Conservation (phyloP, 2,329 filamentous ascomycete genomes). For the Fusarium goolgardi region DNA sequence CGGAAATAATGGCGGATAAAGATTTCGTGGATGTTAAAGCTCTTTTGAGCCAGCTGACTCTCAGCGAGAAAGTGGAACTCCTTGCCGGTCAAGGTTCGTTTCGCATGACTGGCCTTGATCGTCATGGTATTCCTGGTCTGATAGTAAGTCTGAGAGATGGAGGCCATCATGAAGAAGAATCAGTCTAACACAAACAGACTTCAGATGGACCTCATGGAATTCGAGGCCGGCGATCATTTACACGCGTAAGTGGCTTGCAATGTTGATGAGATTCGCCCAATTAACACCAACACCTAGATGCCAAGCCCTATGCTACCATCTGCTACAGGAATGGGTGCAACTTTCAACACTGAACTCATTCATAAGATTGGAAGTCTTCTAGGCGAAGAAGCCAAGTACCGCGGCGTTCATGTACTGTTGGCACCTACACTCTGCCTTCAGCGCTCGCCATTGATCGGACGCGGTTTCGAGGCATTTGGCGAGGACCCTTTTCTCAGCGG, state of each 20-base stretch:
- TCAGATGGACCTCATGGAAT: constrained; percentile 44
- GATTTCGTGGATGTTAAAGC: constrained; percentile 25
- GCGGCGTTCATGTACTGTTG: constrained; percentile 74
- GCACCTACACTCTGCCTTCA: constrained; percentile 54
- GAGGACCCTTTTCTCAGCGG: constrained; percentile 57
- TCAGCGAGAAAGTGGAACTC: constrained; percentile 39
- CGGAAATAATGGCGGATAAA: constrained; percentile 7
- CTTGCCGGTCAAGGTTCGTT: constrained; percentile 41
- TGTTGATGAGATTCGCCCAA: accelerated
- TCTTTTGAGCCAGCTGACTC: constrained; percentile 30
- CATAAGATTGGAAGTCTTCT: constrained; percentile 67
- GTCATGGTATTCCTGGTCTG: constrained; percentile 30
- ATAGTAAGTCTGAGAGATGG: constrained; percentile 16
- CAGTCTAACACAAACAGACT: constrained; percentile 21
- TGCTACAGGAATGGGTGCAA: constrained; percentile 63
- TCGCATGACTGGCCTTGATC: constrained; percentile 30
- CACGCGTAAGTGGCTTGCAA: constrained; percentile 15
- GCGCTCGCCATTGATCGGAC: constrained; percentile 56
- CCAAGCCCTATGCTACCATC: constrained; percentile 56
- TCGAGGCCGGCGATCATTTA: constrained; percentile 39
- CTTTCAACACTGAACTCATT: constrained; percentile 70
- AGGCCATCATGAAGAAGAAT: accelerated
- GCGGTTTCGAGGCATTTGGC: constrained; percentile 56
- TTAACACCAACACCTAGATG: constrained; percentile 18
- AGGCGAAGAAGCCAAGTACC: constrained; percentile 62